phyloP scores from a whole-genome alignment of 768 basidiomycete species.

The Hirschioporus abietinus region DNA sequence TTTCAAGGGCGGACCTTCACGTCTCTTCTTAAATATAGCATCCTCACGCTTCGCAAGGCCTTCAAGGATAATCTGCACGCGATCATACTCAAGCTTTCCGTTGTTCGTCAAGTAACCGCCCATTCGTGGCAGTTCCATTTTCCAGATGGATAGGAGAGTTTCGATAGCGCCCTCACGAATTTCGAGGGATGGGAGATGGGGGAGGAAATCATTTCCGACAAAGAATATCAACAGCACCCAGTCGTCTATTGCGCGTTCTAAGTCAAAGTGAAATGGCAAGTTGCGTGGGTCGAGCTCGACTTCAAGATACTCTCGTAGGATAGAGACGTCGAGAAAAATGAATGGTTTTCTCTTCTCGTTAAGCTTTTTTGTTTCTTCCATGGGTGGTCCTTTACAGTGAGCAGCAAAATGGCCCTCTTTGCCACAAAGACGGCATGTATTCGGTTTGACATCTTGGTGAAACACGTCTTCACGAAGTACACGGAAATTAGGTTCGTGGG shows the following conservation, averaged over 20 bases:
- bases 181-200: slow-evolving; percentile 96
- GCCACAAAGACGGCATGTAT: slow-evolving; percentile 87
- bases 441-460: slow-evolving; percentile 67
- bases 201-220: slow-evolving; percentile 99
- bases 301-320: slow-evolving; percentile 96
- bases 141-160: slow-evolving; percentile 94
- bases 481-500: slow-evolving; percentile 97
- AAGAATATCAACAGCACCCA: slow-evolving; percentile 99
- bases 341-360: slow-evolving; percentile 91
- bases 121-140: slow-evolving; percentile 88
- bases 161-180: slow-evolving; percentile 99
- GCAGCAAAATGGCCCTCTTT: slow-evolving; percentile 94
- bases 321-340: slow-evolving; percentile 97
- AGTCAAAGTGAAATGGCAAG: slow-evolving; percentile 77
- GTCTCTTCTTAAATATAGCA: slow-evolving; percentile 88
- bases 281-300: slow-evolving; percentile 86
- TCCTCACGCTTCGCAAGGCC: slow-evolving; percentile 93
- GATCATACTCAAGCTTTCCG: slow-evolving; percentile 76
- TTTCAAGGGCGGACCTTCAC: slow-evolving; percentile 67
- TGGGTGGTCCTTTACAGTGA: slow-evolving; percentile 82
- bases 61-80: slow-evolving; percentile 93
- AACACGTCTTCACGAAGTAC: slow-evolving; percentile 99
- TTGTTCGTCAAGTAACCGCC: slow-evolving; percentile 96
- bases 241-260: slow-evolving; percentile 98
- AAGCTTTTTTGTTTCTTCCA: slow-evolving; percentile 58